A percentile compares a stretch with the other conserved stretches of the same genome.
Evolutionary conservation across 2,329 filamentous ascomycete genomes (phyloP).

Genomic region (Colletotrichum sp.): DNA sequence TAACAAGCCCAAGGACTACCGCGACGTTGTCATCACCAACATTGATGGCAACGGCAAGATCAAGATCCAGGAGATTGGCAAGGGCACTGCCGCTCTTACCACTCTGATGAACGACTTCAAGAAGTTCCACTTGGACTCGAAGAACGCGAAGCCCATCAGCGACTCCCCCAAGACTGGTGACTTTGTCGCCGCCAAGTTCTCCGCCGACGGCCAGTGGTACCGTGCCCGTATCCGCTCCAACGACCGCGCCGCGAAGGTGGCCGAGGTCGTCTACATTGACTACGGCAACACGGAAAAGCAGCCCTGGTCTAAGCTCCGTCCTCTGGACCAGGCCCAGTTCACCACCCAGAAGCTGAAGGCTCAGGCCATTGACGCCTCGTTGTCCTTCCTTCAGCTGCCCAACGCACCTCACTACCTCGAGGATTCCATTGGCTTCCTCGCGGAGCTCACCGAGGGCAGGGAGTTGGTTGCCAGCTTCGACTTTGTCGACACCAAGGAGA

Average conservation of each 20-base stretch:
- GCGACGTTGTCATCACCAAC: constrained; percentile 90
- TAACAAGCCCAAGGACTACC: constrained; percentile 82
- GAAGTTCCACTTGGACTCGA: constrained; percentile 84
- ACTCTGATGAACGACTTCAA: constrained; percentile 91
- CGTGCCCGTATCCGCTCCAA: constrained; percentile 89
- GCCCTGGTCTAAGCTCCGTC: constrained; percentile 82
- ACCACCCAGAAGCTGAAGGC: constrained; percentile 79
- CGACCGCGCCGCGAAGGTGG: constrained; percentile 86
- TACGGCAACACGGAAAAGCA: constrained; percentile 94
- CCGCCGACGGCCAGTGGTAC: constrained; percentile 91
- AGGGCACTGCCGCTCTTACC: constrained; percentile 83
- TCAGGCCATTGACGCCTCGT: constrained; percentile 84
- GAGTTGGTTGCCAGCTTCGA: constrained; percentile 92
- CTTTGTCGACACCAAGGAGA: constrained; percentile 78
- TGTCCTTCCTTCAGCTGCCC: constrained; percentile 91
- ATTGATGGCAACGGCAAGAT: constrained; percentile 82
- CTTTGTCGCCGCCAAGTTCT: constrained; percentile 89
- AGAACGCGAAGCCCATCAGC: constrained; percentile 76
- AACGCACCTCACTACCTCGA: constrained; percentile 80
- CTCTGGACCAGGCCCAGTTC: constrained; percentile 83
- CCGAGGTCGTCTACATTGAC: constrained; percentile 93
- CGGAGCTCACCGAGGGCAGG: constrained; percentile 75
- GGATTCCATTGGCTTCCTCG: constrained; percentile 79
- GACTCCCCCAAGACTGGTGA: constrained; percentile 89
- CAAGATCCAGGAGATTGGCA: constrained; percentile 90